A percentile compares a stretch with the other conserved stretches of the same genome.
Conservation (phyloP, 2,329 filamentous ascomycete genomes). For the Stachybotrys echinatus region DNA sequence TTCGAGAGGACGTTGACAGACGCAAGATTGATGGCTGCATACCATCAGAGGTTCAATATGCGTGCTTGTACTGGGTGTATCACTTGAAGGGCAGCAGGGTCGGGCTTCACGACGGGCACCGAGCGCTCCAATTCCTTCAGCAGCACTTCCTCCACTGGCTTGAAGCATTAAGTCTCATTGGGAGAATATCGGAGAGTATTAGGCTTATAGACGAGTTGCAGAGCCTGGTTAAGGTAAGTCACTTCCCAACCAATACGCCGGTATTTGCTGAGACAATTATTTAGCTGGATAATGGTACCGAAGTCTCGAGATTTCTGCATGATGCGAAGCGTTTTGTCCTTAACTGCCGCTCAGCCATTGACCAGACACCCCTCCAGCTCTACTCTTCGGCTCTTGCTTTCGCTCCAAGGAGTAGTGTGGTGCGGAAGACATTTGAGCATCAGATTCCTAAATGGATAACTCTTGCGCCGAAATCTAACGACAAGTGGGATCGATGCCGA, state of each 20-base stretch:
- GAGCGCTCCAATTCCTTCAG: conserved; percentile 23
- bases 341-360: conserved; percentile 3
- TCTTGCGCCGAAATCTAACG: conserved; percentile 4
- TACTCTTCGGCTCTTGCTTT: conserved; percentile 19
- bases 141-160: conserved; percentile 34
- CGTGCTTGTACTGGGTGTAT: conserved; percentile 29
- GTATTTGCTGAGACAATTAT: no score
- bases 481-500: conserved; percentile 10
- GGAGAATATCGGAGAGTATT: conserved; percentile 9
- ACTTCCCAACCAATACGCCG: no score
- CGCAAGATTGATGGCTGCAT: neutral
- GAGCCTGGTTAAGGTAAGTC: no score
- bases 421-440: conserved; percentile 6
- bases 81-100: conserved; percentile 20
- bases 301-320: conserved; percentile 6
- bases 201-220: conserved; percentile 7
- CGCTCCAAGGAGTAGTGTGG: conserved; percentile 11
- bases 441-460: conserved; percentile 12
- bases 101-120: conserved; percentile 16
- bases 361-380: conserved; percentile 16
- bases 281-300: no score
- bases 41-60: conserved; percentile 24
- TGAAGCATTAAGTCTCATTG: conserved; percentile 27
- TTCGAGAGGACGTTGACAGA: neutral
- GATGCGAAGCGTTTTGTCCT: conserved; percentile 12